phyloP scores from a whole-genome alignment of 2,329 filamentous ascomycete species.

The Paraphoma chrysanthemicola region DNA sequence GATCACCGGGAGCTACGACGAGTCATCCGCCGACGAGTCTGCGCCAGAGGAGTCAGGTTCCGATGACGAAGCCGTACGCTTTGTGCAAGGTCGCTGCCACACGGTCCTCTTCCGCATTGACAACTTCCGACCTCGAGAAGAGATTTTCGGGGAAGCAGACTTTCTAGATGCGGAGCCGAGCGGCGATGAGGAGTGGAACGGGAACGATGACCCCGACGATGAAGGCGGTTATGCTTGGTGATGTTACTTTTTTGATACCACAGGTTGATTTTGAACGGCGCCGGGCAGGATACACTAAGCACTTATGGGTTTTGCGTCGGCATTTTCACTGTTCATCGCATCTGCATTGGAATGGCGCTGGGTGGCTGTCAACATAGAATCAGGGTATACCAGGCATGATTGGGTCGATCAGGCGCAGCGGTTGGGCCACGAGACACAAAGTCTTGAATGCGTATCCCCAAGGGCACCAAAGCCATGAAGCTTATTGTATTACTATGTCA shows the following conservation, averaged over 20 bases:
- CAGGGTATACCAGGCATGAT: not conserved
- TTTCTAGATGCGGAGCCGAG: conserved; percentile 70
- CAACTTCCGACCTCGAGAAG: conserved; percentile 75
- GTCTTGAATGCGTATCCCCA: conserved; percentile 1
- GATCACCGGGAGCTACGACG: conserved; percentile 35
- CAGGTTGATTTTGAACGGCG: no score
- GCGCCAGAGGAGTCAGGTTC: conserved; percentile 22
- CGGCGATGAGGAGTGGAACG: conserved; percentile 65
- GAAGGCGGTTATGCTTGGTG: conserved; percentile 44
- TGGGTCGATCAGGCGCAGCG: conserved; percentile 9
- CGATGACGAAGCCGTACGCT: conserved; percentile 29
- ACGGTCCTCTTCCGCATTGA: conserved; percentile 76
- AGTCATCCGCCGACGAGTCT: conserved; percentile 37
- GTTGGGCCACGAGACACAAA: conserved; percentile 23
- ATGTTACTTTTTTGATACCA: not conserved
- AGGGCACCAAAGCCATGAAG: not conserved
- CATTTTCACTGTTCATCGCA: not conserved
- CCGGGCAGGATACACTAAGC: no score
- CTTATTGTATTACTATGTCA: not conserved
- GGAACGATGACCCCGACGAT: conserved; percentile 59
- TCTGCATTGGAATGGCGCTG: conserved; percentile 28
- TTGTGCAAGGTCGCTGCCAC: conserved; percentile 73
- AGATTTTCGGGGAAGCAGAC: conserved; percentile 73
- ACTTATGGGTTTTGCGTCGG: no score
- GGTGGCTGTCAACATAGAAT: not conserved